Evolutionary conservation across 192 early-diverging fungal species (phyloP).

Genomic region (Coemansia sp.): DNA sequence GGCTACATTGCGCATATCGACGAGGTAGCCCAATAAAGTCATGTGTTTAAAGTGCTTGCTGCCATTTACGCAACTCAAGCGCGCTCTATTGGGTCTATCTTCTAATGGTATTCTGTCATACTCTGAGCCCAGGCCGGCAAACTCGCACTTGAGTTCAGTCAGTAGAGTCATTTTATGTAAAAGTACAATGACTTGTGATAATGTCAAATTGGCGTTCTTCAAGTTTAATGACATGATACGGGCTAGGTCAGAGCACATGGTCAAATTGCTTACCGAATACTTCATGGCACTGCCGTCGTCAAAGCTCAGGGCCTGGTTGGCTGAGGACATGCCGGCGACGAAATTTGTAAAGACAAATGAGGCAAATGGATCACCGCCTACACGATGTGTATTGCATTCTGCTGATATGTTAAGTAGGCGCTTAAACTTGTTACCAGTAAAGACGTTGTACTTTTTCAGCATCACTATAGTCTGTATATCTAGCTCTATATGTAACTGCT

Average conservation of each 20-base stretch:
- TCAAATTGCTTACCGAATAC: neutral
- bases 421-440: constrained; percentile 9
- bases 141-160: constrained; percentile 10
- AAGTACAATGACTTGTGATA: neutral
- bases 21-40: constrained; percentile 1
- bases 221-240: constrained; percentile 7
- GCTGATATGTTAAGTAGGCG: constrained; percentile 5
- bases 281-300: constrained; percentile 9
- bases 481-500: neutral
- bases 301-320: constrained; percentile 2
- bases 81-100: neutral
- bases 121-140: constrained; percentile 1
- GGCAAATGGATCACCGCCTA: neutral
- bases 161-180: constrained; percentile 11
- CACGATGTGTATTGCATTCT: neutral
- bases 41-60: constrained; percentile 12
- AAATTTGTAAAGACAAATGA: constrained; percentile 10
- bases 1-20: constrained; percentile 6
- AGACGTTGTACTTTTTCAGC: constrained; percentile 2
- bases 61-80: neutral
- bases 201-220: constrained; percentile 10
- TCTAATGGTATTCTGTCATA: neutral
- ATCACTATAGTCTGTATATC: constrained; percentile 4
- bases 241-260: constrained; percentile 12
- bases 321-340: constrained; percentile 7